These are phyloP conservation scores for Penicillium olsonii DNA, from an alignment of 2,329 filamentous ascomycete genomes.

Conservation along the genomic window DNA sequence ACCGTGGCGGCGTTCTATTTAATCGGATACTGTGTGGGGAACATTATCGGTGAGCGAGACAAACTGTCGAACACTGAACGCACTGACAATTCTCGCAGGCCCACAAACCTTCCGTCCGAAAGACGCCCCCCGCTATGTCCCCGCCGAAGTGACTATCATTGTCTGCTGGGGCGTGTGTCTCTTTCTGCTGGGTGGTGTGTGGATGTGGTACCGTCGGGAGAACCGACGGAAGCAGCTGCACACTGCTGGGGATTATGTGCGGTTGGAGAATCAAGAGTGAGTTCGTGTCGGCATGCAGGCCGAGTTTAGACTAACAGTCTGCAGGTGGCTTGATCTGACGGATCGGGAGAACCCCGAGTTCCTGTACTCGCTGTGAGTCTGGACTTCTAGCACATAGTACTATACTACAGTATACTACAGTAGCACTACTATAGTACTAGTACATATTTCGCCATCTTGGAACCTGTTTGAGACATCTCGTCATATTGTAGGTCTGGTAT, in stretches of 20 bases:
- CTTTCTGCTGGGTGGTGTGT: constrained; percentile 61
- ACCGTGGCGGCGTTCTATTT: constrained; percentile 53
- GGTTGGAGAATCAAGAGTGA: constrained; percentile 67
- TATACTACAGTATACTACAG: too few relatives aligned
- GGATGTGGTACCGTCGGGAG: constrained; percentile 60
- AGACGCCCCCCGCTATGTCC: constrained; percentile 61
- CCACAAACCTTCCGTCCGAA: constrained; percentile 59
- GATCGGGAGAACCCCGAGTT: constrained; percentile 64
- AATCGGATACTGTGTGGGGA: constrained; percentile 54
- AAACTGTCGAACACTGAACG: not conserved
- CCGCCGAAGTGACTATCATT: constrained; percentile 65
- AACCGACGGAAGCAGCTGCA: constrained; percentile 61
- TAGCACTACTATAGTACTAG: too few relatives aligned
- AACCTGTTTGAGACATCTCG: not conserved
- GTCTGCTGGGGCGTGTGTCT: constrained; percentile 59
- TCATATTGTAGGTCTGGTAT: too few relatives aligned
- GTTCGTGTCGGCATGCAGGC: constrained; percentile 20
- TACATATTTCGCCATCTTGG: not conserved
- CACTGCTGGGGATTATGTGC: constrained; percentile 57
- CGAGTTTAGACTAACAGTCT: not conserved
- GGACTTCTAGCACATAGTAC: not conserved
- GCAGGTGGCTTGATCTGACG: constrained; percentile 44
- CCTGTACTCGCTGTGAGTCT: constrained; percentile 52
- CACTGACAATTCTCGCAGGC: constrained; percentile 30
- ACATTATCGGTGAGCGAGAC: constrained; percentile 54